A percentile compares a stretch with the other conserved stretches of the same genome.
These are phyloP conservation scores for Discostella pseudostelligera DNA, from an alignment of 108 stramenopile species.

Conservation along the genomic window DNA sequence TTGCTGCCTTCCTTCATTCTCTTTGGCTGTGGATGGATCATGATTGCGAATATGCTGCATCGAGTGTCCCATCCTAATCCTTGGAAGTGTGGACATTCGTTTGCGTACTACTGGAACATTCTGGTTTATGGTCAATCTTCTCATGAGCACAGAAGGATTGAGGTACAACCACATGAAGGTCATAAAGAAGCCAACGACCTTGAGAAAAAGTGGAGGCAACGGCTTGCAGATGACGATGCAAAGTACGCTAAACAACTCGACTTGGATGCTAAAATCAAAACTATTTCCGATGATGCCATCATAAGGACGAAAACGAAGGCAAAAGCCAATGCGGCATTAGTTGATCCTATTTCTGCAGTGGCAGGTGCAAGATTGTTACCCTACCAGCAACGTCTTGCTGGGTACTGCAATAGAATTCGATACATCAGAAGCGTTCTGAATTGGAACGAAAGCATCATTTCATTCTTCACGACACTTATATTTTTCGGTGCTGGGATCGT, in stretches of 20 bases:
- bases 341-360: constrained; percentile 49
- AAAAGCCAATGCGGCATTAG: constrained; percentile 29
- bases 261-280: constrained; percentile 42
- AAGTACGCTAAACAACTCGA: constrained; percentile 46
- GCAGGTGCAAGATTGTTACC: constrained; percentile 19
- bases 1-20: constrained; percentile 46
- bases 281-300: constrained; percentile 40
- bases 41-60: constrained; percentile 62
- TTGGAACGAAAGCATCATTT: constrained; percentile 65
- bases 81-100: constrained; percentile 63
- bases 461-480: constrained; percentile 60
- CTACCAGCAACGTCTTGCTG: constrained; percentile 29
- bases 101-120: constrained; percentile 56
- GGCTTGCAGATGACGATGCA: constrained; percentile 38
- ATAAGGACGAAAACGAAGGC: constrained; percentile 32
- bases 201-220: constrained; percentile 46
- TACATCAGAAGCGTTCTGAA: constrained; percentile 46
- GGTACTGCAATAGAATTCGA: constrained; percentile 31
- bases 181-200: constrained; percentile 41
- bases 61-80: constrained; percentile 71
- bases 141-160: constrained; percentile 14
- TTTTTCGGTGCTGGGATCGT: constrained; percentile 54
- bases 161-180: constrained; percentile 33
- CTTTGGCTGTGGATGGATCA: constrained; percentile 60
- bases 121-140: constrained; percentile 28